Evolutionary conservation across 257 asterid genomes (phyloP).

Genomic region (Penstemon newberryi): DNA sequence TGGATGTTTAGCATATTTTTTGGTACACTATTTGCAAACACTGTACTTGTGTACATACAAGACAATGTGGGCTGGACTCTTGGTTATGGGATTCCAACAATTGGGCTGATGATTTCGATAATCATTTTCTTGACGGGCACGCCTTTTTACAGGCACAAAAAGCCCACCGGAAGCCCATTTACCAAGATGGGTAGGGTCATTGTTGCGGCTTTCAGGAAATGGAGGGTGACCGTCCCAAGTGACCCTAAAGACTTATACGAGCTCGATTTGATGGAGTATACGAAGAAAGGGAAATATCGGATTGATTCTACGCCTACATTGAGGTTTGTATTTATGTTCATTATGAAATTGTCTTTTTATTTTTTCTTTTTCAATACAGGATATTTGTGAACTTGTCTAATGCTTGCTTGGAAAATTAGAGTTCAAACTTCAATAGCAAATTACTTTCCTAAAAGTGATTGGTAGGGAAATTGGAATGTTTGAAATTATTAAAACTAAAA

Average conservation of each 20-base stretch:
- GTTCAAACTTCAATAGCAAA: too few relatives aligned
- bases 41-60: conserved; percentile 77
- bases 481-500: background rate
- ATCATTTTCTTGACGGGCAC: conserved; percentile 65
- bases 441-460: too few relatives aligned
- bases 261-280: conserved; percentile 52
- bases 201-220: conserved; percentile 62
- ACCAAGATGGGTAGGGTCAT: conserved; percentile 74
- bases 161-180: conserved; percentile 87
- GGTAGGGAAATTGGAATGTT: background rate
- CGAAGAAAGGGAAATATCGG: conserved; percentile 50
- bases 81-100: conserved; percentile 81
- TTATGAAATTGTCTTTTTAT: background rate
- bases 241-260: conserved; percentile 67
- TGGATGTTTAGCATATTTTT: conserved; percentile 88
- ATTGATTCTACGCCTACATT: conserved; percentile 69
- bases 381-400: background rate
- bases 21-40: conserved; percentile 82
- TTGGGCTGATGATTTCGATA: conserved; percentile 64
- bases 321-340: conserved; percentile 44
- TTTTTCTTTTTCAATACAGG: background rate
- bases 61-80: conserved; percentile 88
- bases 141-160: conserved; percentile 67
- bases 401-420: too few relatives aligned
- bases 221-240: conserved; percentile 49